Conservation (phyloP, 2,329 filamentous ascomycete genomes). For the Penicillium sp. region DNA sequence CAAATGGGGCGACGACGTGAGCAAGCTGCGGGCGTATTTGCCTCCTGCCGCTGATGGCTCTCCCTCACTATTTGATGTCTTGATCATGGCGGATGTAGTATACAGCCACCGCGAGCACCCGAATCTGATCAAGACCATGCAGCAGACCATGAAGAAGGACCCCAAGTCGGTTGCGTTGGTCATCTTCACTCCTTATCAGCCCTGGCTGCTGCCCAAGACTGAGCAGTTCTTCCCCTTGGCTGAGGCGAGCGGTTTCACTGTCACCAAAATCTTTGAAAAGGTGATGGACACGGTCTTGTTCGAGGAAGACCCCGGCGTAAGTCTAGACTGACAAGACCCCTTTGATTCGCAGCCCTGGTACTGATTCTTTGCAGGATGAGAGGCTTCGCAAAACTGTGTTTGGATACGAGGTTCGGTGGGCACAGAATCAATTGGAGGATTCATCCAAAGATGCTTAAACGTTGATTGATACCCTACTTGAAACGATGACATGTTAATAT, state of each 20-base stretch:
- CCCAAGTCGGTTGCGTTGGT: slow-evolving; percentile 66
- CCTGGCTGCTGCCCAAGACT: slow-evolving; percentile 83
- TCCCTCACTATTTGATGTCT: slow-evolving; percentile 67
- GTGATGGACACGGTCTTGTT: slow-evolving; percentile 85
- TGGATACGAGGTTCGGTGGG: slow-evolving; percentile 70
- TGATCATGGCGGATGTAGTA: slow-evolving; percentile 83
- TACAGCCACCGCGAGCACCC: slow-evolving; percentile 87
- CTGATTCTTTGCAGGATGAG: slow-evolving; percentile 56
- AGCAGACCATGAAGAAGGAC: slow-evolving; percentile 59
- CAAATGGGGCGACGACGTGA: slow-evolving; percentile 71
- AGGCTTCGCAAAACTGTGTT: slow-evolving; percentile 76
- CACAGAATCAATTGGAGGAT: slow-evolving; percentile 28
- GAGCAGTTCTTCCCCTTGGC: slow-evolving; percentile 80
- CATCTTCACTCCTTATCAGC: slow-evolving; percentile 91
- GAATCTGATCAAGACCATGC: slow-evolving; percentile 70
- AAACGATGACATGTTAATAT: slow-evolving; percentile 11
- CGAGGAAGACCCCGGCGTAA: slow-evolving; percentile 74
- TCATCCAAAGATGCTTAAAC: slow-evolving; percentile 9
- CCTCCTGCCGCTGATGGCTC: slow-evolving; percentile 51
- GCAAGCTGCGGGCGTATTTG: slow-evolving; percentile 57
- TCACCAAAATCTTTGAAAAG: slow-evolving; percentile 76
- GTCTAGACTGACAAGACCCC: slow-evolving; percentile 25
- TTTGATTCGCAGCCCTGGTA: neutral
- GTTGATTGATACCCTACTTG: slow-evolving; percentile 13
- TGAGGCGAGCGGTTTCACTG: slow-evolving; percentile 64